Evolutionary conservation across 805 yeast species (phyloP), one percentile per base, ranked within the genome.

Genomic region (Nematodospora valgi): DNA sequence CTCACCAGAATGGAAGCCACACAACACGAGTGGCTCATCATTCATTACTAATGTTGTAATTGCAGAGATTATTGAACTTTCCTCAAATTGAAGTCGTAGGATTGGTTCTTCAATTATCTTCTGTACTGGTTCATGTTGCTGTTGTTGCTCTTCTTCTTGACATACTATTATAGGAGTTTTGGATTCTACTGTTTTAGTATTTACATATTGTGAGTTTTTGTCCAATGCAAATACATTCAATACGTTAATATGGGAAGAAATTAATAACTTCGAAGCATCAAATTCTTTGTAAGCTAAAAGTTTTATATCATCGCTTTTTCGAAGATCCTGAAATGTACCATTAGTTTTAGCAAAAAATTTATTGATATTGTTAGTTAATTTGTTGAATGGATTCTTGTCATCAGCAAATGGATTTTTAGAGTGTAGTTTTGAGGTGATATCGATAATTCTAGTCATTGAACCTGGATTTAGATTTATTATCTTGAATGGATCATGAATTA

Each of bases 1-100:
- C 45, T 80, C 86, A n/a, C 91, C 87, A 1, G 78, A 59, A 13
- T 80, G 74, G 42, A 78, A 72, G 1, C 91, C 93, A 13, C 80
- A 43, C 2, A 78, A 57, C 5, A 80, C 62, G 34, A 79, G 79
- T 6, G 82, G 58, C 19, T 49, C 44, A 6, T 50, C 27, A 4
- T 49, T 35, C 15, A 47, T 46, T 6, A 52, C 47, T 35, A 64
- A 61, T 2, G 65, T 40, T 11, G 62, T 51, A 25, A 72, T 35
- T 4, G 64, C 48, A 0, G 80, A 70, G 2, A 72, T 58, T 8
- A 71, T 48, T n/a, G 64, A 49, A 20, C 25, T 19, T 3, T 48
- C 43, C 3, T 59, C 32, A 30, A 74, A 56, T 17, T 62, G 64
- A 1, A 76, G 37, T 33, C 77, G 52, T 11, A 77, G 50, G 6